Base-by-base conservation (phyloP, 495 filamentous ascomycete genomes). In the Hyaloscypha hepaticicola region DNA sequence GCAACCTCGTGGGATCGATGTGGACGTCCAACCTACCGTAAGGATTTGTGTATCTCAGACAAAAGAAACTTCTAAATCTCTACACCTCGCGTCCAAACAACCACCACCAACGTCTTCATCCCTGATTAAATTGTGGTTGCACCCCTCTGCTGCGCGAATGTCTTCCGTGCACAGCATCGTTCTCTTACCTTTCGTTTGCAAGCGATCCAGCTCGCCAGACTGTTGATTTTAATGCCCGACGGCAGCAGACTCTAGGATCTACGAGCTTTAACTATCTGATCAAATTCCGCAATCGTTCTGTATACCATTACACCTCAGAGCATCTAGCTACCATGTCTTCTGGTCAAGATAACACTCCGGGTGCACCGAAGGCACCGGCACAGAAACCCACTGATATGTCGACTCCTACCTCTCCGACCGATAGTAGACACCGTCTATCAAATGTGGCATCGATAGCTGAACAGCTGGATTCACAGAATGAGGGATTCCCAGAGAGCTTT, bases 401-500 rank as follows among this genome's bases (percentile, higher is more conserved):
- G 51, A 55, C 64, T 21, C 64, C 67, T 1, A 53, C 63, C 21
- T 77, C 75, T 31, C 69, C 74, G 7, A 66, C 65, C 25, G 73
- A 73, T 6, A 67, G 55, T 53, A 60, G 71, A 64, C 67, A 69
- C 53, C 66, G 66, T 51, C 50, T 70, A 19, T 56, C 69, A 45
- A 72, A 67, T 21, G 75, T 71, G 57, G 69, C 70, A 65, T 71
- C 75, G 2, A 67, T 75, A 24, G 69, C 61, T 3, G 66, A 70
- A 51, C 68, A 69, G 34, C 14, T 55, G 9, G 14, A 19, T 6
- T 9, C 19, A 21, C 33, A 22, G 2, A 53, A 58, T 33, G 62
- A 70, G 7, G 67, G 60, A 55, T 55, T 66, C n/a, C 60, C 70
- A 11, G 56, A 81, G 59, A 78, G 71, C 66, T 74, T 74, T 45